Evolutionary conservation across 306 rosid genomes (phyloP).

Genomic region (Cercis canadensis): DNA sequence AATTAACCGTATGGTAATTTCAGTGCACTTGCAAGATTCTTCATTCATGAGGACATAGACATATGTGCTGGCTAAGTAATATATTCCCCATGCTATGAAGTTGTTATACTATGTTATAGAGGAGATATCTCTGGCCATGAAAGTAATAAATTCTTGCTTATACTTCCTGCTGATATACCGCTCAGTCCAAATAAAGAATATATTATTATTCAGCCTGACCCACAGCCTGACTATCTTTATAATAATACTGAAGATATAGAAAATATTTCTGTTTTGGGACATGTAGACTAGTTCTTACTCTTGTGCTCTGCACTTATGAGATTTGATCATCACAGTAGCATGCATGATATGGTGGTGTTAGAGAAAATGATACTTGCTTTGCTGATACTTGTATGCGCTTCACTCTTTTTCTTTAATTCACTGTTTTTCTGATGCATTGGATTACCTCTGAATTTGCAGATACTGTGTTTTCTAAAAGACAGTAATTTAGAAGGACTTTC

Average conservation of each 20-base stretch:
- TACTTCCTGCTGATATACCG: constrained; percentile 13
- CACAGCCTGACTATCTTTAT: neutral
- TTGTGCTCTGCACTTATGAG: constrained; percentile 14
- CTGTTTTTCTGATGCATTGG: constrained; percentile 46
- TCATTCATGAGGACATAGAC: neutral
- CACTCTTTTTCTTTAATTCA: constrained; percentile 25
- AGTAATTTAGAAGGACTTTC: constrained; percentile 42
- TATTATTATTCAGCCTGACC: no score
- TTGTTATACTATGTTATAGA: neutral
- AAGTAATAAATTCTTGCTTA: constrained; percentile 10
- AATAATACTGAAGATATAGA: constrained; percentile 23
- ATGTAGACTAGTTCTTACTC: constrained; percentile 24
- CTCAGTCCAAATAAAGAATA: neutral
- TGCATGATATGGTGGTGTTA: constrained; percentile 28
- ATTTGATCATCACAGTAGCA: neutral
- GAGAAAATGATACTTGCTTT: constrained; percentile 29
- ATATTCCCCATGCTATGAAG: constrained; percentile 9
- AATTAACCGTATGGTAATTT: neutral
- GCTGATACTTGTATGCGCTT: constrained; percentile 31
- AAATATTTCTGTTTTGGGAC: constrained; percentile 17
- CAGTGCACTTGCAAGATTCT: constrained; percentile 1
- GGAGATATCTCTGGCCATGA: constrained; percentile 5
- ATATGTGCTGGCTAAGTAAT: neutral
- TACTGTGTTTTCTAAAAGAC: constrained; percentile 42
- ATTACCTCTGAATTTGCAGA: constrained; percentile 44